A percentile compares a stretch with the other conserved stretches of the same genome.
These are phyloP conservation scores for Bigelowiella natans DNA, from an alignment of 78 protist species.

Conservation along the genomic window DNA sequence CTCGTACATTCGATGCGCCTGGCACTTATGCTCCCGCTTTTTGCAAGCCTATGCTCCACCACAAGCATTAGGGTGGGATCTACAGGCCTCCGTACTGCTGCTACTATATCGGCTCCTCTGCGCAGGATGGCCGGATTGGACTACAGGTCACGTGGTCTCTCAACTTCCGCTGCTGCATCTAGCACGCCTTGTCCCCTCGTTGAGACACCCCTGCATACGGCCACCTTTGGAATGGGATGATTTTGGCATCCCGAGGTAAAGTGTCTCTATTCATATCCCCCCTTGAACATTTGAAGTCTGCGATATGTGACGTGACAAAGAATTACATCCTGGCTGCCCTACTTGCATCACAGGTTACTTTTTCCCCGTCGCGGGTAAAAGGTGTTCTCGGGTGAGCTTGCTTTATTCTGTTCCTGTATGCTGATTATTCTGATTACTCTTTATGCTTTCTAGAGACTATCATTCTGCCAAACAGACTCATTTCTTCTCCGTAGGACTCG, in stretches of 20 bases:
- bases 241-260: no score
- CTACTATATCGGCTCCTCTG: no score
- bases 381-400: not conserved
- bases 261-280: not conserved
- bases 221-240: conserved; percentile 14
- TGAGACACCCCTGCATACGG: conserved; percentile 1
- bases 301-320: not conserved
- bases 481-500: not conserved
- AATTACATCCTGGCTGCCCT: not conserved
- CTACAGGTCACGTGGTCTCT: no score
- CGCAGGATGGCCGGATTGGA: no score
- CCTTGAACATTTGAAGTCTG: not conserved
- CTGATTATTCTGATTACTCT: not conserved
- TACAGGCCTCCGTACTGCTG: no score
- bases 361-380: not conserved
- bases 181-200: conserved; percentile 5
- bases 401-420: not conserved
- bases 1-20: no score
- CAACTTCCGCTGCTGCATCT: no score
- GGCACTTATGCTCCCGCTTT: no score
- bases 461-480: not conserved
- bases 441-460: not conserved
- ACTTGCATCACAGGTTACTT: not conserved
- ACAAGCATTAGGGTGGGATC: no score
- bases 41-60: no score